phyloP scores from a whole-genome alignment of 495 filamentous ascomycete species.

The Annulohypoxylon bovei region DNA sequence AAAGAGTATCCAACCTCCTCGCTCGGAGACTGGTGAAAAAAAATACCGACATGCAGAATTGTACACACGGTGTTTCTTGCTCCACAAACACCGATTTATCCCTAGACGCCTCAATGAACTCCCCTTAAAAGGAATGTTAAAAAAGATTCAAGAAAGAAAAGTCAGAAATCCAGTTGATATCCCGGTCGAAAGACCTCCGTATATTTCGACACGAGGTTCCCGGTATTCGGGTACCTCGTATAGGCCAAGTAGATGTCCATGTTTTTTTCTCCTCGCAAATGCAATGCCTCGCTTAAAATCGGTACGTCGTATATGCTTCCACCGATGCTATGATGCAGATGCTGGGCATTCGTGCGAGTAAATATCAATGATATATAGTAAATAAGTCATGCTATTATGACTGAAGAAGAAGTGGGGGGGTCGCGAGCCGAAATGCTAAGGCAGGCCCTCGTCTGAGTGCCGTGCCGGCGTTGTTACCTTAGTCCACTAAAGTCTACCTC shows the following conservation, averaged over 20 bases:
- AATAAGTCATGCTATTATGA: not conserved
- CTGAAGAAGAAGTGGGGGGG: not conserved
- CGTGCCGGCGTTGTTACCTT: conserved; percentile 23
- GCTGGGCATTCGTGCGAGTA: conserved; percentile 7
- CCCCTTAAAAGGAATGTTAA: conserved; percentile 8
- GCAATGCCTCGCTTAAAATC: not conserved
- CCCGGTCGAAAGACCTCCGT: not conserved
- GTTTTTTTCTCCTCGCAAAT: not conserved
- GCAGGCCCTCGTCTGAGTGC: conserved; percentile 1
- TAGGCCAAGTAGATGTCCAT: not conserved
- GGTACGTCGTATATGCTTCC: conserved; percentile 6
- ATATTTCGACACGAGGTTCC: conserved; percentile 2
- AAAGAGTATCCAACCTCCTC: conserved; percentile 3
- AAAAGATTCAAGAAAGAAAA: not conserved
- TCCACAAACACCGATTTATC: conserved; percentile 24
- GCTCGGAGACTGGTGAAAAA: not conserved
- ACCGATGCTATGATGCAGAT: not conserved
- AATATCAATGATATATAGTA: conserved; percentile 15
- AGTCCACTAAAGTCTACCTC: conserved; percentile 46
- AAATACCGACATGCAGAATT: conserved; percentile 21
- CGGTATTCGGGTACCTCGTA: not conserved
- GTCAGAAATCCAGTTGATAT: conserved; percentile 19
- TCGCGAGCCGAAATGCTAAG: not conserved
- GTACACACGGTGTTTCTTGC: conserved; percentile 34
- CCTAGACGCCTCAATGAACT: conserved; percentile 26